Evolutionary conservation across 495 filamentous ascomycete species (phyloP), one percentile per base, ranked within the genome.

Genomic region (Penicilliopsis zonata): DNA sequence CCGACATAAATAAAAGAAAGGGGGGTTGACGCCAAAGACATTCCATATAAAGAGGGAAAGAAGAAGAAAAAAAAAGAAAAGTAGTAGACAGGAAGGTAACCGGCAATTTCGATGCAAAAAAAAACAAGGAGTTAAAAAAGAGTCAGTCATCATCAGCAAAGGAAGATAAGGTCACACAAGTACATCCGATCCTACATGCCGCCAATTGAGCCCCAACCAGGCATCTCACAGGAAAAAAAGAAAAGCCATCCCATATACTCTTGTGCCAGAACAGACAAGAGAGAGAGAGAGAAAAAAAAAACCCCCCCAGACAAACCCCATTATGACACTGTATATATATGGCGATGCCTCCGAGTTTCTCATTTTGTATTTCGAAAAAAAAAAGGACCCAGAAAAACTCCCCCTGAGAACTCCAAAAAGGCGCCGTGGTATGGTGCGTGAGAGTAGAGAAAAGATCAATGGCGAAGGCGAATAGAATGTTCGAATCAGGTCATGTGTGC

Each of bases 101-200:
- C n/a, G n/a, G n/a, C n/a, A 27, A 13, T 27, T 27, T 12, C 5
- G 10, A 27, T 27, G 25, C 25, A 27, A 27, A 5, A 27, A 27
- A 5, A 27, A 13, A 9, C n/a, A 12, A n/a, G n/a, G n/a, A n/a
- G n/a, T n/a, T n/a, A n/a, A n/a, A n/a, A n/a, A n/a, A n/a, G n/a
- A n/a, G n/a, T n/a, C 25, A 27, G 25, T 5, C 4, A 12, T 27
- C 25, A 27, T 27, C 25, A 27, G n/a, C 25, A 27, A 12, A 27
- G 14, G 25, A 4, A 13, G n/a, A 27, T n/a, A 13, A 12, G 25
- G n/a, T 12, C 25, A 27, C n/a, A 12, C 4, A 12, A 5, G n/a
- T n/a, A n/a, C n/a, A n/a, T n/a, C n/a, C n/a, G n/a, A n/a, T 12
- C 25, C 25, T 27, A 27, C 25, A 27, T 27, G 25, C 25, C 25